Percentiles rank a stretch among this genome's conserved stretches.
phyloP scores from a whole-genome alignment of 2,329 filamentous ascomycete species.

The Talaromyces sp. region DNA sequence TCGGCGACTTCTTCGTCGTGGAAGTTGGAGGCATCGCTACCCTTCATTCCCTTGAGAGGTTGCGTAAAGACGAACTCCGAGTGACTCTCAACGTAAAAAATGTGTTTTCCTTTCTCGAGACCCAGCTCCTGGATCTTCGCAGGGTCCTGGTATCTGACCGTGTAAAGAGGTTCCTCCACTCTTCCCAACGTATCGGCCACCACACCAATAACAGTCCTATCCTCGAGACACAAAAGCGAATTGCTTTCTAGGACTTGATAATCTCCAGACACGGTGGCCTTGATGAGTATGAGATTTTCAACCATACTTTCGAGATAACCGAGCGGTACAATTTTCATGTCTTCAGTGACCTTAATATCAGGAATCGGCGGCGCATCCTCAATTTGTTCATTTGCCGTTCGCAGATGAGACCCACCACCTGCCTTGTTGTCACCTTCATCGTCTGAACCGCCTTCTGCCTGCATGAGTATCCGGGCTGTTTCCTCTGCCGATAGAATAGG shows the following conservation, averaged over 20 bases:
- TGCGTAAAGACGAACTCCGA: conserved; percentile 85
- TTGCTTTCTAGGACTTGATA: conserved; percentile 81
- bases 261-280: conserved; percentile 74
- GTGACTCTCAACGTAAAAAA: conserved; percentile 78
- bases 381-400: conserved; percentile 75
- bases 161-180: conserved; percentile 83
- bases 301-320: conserved; percentile 75
- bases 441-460: conserved; percentile 74
- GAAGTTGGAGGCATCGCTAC: conserved; percentile 90
- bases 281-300: conserved; percentile 74
- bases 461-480: conserved; percentile 80
- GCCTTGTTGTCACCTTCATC: conserved; percentile 64
- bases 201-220: conserved; percentile 74
- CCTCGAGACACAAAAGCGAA: conserved; percentile 75
- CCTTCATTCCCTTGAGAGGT: conserved; percentile 73
- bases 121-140: conserved; percentile 67
- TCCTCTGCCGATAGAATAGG: conserved; percentile 77
- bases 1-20: conserved; percentile 87
- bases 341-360: conserved; percentile 70
- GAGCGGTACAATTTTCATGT: conserved; percentile 74
- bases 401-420: conserved; percentile 54
- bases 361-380: conserved; percentile 70
- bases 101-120: conserved; percentile 64
- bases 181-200: conserved; percentile 84
- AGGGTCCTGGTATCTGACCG: conserved; percentile 69